phyloP scores from a whole-genome alignment of 1,284 basidiomycete genomes.

The Papiliotrema flavescens region DNA sequence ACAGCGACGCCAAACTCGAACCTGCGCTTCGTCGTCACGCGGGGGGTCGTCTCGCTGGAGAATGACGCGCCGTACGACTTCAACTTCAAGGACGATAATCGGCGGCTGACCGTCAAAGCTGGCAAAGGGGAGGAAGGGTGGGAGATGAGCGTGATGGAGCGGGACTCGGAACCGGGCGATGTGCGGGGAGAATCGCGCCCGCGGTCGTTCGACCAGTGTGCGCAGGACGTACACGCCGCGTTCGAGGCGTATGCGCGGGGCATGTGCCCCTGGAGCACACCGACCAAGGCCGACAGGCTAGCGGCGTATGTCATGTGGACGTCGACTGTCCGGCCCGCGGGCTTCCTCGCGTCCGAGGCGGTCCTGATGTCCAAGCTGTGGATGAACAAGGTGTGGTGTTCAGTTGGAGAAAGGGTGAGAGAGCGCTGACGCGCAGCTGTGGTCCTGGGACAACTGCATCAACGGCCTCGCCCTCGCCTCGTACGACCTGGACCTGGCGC shows the following conservation, averaged over 20 bases:
- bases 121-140: not conserved
- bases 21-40: not conserved
- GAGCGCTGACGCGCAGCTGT: not conserved
- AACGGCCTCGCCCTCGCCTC: slow-evolving; percentile 3
- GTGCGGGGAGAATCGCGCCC: not conserved
- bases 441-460: slow-evolving; percentile 11
- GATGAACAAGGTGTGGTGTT: slow-evolving; percentile 5
- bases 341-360: slow-evolving; percentile 1
- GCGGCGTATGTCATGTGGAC: slow-evolving; percentile 7
- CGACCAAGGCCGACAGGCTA: not conserved
- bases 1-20: not conserved
- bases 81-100: slow-evolving; percentile 4
- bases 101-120: not conserved
- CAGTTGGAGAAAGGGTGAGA: not conserved
- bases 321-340: slow-evolving; percentile 1
- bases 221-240: not conserved
- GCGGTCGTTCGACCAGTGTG: not conserved
- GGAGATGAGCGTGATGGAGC: slow-evolving; percentile 4
- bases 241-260: not conserved
- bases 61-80: slow-evolving; percentile 3
- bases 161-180: slow-evolving; percentile 1
- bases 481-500: not conserved
- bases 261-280: not conserved
- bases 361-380: slow-evolving; percentile 8
- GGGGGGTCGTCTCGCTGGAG: not conserved